These are phyloP conservation scores for Saururus chinensis DNA, from an alignment of 164 flowering plant species.

Conservation along the genomic window DNA sequence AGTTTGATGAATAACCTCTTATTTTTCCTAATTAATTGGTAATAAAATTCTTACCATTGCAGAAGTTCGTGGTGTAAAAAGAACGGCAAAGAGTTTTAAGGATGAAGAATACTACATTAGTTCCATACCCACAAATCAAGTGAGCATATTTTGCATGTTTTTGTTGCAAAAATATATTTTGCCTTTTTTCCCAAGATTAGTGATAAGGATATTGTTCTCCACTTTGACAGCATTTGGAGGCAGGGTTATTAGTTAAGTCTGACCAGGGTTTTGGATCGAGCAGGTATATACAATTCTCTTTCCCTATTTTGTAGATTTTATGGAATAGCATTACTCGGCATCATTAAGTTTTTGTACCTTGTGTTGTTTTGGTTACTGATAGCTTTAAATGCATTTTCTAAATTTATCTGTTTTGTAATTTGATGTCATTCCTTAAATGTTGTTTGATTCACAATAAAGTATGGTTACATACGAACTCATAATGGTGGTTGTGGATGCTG, in stretches of 20 bases:
- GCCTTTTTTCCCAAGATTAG: too few relatives aligned
- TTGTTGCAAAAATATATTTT: not conserved
- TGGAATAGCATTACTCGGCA: too few relatives aligned
- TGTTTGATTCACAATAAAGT: too few relatives aligned
- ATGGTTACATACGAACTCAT: too few relatives aligned
- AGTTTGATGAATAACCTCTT: not conserved
- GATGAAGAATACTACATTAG: conserved; percentile 88
- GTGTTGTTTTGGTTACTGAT: too few relatives aligned
- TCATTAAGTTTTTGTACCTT: too few relatives aligned
- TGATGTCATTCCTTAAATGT: too few relatives aligned
- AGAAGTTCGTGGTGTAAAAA: conserved; percentile 44
- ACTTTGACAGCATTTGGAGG: conserved; percentile 63
- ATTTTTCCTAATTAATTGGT: not conserved
- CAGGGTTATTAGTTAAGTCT: conserved; percentile 70
- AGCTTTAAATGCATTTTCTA: too few relatives aligned
- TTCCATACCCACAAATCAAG: conserved; percentile 79
- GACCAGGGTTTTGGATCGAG: conserved; percentile 58
- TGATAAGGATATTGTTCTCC: not conserved
- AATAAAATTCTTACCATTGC: not conserved
- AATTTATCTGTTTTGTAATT: too few relatives aligned
- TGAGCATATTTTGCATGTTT: conserved; percentile 17
- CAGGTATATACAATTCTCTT: conserved; percentile 33
- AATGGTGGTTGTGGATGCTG: too few relatives aligned
- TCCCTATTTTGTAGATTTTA: too few relatives aligned
- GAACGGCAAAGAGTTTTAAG: conserved; percentile 72